Base-by-base conservation (phyloP, 768 basidiomycete genomes). In the Kwoniella shandongensis region DNA sequence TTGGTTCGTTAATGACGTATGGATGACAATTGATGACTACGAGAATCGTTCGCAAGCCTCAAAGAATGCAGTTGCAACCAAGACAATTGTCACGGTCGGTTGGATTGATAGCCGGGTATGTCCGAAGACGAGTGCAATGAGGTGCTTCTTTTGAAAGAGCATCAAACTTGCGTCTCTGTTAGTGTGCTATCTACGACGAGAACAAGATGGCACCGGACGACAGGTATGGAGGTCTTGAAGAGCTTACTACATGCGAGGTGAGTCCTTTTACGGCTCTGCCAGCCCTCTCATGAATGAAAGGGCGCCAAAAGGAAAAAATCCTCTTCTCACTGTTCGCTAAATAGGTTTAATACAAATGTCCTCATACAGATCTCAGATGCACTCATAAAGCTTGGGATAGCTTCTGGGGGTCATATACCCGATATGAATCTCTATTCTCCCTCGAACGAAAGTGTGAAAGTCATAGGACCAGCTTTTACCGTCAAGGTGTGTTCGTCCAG, bases 381-480 rank as follows among this genome's bases (percentile, higher is more conserved):
- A 2, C 83, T 94, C 64, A 78, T 91, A 63, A 92, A 89, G 76
- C 84, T 93, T 30, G 83, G 84, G 8, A 70, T 83, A 13, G 78
- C 82, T 12, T 82, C 85, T 62, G 91, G 89, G 0, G 91, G 92
- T 1, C 81, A 84, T 66, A 81, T 96, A n/a, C 85, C 89, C 2
- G 90, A 91, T 73, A 82, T 96, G 11, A 77, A 81, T 51, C 77
- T 82, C 78, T 64, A 83, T 52, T 84, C 86, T 11, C 79, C 83
- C 2, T 76, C 77, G 22, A 68, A 77, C 0, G 61, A 68, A 4
- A 61, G 56, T 25, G 66, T 61, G 49, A 79, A 78, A 47, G 74
- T 86, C 44, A 88, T 87, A 68, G 88, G 86, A 1, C 87, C 86
- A 30, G 92, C 89, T 2, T 92, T 89, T 73, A 94, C 92, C 0